phyloP scores from a whole-genome alignment of 2,329 filamentous ascomycete genomes.

The Endoconidiophora polonica region DNA sequence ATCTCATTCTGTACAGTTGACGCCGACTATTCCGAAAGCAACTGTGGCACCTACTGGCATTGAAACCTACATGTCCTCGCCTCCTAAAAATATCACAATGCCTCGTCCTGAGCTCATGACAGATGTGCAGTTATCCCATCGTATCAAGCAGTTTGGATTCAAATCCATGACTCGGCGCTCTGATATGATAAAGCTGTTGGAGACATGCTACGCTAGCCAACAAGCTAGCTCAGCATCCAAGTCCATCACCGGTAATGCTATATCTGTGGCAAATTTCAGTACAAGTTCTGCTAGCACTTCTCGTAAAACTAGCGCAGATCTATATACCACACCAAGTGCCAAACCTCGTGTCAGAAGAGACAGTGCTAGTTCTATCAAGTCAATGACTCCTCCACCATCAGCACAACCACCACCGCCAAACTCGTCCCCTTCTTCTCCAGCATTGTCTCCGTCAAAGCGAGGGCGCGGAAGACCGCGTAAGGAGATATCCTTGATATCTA shows the following conservation, averaged over 20 bases:
- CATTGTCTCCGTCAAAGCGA: conserved; percentile 14
- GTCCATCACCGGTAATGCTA: neutral
- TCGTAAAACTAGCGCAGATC: neutral
- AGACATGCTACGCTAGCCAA: conserved; percentile 55
- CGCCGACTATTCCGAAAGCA: neutral
- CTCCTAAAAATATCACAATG: neutral
- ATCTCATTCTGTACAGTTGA: neutral
- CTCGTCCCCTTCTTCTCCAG: neutral
- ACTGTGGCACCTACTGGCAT: neutral
- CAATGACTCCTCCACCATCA: conserved; percentile 8
- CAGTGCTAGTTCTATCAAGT: neutral
- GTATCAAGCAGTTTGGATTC: conserved; percentile 51
- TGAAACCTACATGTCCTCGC: no score
- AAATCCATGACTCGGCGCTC: conserved; percentile 52
- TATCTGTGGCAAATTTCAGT: neutral
- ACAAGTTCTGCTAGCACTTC: neutral
- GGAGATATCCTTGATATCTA: neutral
- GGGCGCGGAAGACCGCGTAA: conserved; percentile 19
- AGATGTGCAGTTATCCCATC: conserved; percentile 43
- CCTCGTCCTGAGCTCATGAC: conserved; percentile 47
- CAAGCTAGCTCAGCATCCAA: conserved; percentile 16
- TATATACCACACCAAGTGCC: neutral
- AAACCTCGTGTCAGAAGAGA: neutral
- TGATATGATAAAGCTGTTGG: conserved; percentile 52
- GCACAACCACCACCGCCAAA: conserved; percentile 2